Evolutionary conservation across 495 filamentous ascomycete species (phyloP), one percentile per base, ranked within the genome.

Genomic region (Parathielavia appendiculata): DNA sequence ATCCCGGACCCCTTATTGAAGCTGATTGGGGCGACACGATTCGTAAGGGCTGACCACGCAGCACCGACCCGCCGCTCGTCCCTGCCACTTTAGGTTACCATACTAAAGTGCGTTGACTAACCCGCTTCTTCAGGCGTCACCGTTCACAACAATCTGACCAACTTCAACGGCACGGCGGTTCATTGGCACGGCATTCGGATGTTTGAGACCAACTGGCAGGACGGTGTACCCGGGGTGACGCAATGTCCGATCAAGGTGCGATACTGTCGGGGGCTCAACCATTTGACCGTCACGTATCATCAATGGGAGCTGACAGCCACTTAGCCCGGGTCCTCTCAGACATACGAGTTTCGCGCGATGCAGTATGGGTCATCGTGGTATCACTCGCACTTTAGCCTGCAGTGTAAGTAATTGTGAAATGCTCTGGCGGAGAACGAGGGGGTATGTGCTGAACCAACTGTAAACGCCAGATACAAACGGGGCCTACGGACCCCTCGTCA

Each of bases 351-450:
- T 52, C 66, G 70, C 23, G 79, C 73, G 0, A 72, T 64, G 1
- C 76, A 81, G 51, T 85, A 85, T 47, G 84, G 84, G 6, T 77
- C 76, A 1, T 69, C 69, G 2, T 84, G 79, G 79, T 84, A 78
- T 40, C 82, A 85, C 56, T 69, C 71, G n/a, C 83, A 86, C 56
- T 83, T 77, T 61, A 67, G 65, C 10, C 71, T 73, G 12, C 81
- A 85, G 58, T 83, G n/a, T n/a, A n/a, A n/a, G n/a, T n/a, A n/a
- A n/a, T n/a, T n/a, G n/a, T n/a, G n/a, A n/a, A n/a, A n/a, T n/a
- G n/a, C n/a, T n/a, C n/a, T n/a, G n/a, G n/a, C n/a, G n/a, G n/a
- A n/a, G n/a, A n/a, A n/a, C n/a, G n/a, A n/a, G n/a, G n/a, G n/a
- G n/a, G n/a, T n/a, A n/a, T n/a, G n/a, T n/a, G n/a, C n/a, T n/a